phyloP scores from a whole-genome alignment of 2,329 filamentous ascomycete species.

The Camillea tinctor region DNA sequence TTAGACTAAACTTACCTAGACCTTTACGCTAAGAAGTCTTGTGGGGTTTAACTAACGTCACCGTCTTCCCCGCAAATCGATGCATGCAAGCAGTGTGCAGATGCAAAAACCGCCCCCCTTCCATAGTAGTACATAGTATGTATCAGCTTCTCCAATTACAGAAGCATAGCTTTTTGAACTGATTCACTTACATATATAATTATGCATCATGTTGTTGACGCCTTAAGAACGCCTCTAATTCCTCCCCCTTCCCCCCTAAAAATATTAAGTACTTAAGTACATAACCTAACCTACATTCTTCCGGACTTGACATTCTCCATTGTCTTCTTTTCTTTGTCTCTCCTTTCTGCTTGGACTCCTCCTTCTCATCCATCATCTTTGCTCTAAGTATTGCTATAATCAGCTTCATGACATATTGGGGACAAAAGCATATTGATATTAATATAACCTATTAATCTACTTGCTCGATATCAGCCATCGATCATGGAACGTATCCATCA shows the following conservation, averaged over 20 bases:
- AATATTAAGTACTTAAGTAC: too few species aligned
- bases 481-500: slow-evolving; percentile 32
- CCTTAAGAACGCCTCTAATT: neutral
- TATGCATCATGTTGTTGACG: neutral
- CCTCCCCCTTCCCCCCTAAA: neutral
- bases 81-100: slow-evolving; percentile 5
- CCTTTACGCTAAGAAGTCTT: too few species aligned
- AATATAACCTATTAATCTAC: neutral
- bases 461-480: slow-evolving; percentile 8
- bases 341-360: too few species aligned
- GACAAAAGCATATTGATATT: too few species aligned
- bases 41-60: neutral
- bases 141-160: slow-evolving; percentile 10
- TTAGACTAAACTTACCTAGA: neutral
- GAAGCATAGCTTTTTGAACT: neutral
- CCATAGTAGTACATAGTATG: too few species aligned
- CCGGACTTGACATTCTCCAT: too few species aligned
- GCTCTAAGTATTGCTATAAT: neutral
- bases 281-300: neutral
- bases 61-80: slow-evolving; percentile 15
- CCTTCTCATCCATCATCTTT: neutral
- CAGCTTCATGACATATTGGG: neutral
- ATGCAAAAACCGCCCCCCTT: slow-evolving; percentile 7
- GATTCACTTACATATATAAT: neutral
- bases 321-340: neutral